Percentiles rank a stretch among this genome's conserved stretches.
Evolutionary conservation across 129 eudicot species (phyloP).

Genomic region (Chrysanthemum lavandulifolium): DNA sequence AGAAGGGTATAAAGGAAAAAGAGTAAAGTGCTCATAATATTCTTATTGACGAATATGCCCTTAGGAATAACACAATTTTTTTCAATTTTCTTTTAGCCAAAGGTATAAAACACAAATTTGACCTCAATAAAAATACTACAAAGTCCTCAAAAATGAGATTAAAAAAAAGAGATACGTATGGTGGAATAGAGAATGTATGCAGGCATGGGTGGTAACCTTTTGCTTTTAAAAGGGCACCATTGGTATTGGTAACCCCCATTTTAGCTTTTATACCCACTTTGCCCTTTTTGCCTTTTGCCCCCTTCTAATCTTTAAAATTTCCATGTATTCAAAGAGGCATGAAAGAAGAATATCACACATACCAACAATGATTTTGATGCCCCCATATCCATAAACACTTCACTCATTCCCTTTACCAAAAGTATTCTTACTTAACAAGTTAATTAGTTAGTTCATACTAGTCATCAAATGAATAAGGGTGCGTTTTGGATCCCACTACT

Average conservation of each 20-base stretch:
- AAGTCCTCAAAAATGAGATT: not conserved
- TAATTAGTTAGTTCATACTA: too few species aligned
- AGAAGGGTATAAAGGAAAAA: slow-evolving; percentile 22
- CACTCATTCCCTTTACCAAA: slow-evolving; percentile 18
- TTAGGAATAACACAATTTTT: not conserved
- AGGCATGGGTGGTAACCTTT: slow-evolving; percentile 41
- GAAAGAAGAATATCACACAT: slow-evolving; percentile 53
- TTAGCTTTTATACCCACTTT: slow-evolving; percentile 33
- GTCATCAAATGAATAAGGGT: too few species aligned
- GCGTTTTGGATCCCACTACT: too few species aligned
- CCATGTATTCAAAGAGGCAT: slow-evolving; percentile 22
- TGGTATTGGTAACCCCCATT: slow-evolving; percentile 26
- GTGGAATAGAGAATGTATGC: slow-evolving; percentile 38
- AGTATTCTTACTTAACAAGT: not conserved
- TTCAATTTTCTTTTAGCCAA: too few species aligned
- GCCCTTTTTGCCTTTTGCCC: slow-evolving; percentile 32
- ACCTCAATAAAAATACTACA: not conserved
- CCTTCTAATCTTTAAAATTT: slow-evolving; percentile 17
- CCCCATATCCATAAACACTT: slow-evolving; percentile 26
- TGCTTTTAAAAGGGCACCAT: slow-evolving; percentile 37
- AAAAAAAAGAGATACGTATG: not conserved
- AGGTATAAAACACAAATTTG: slow-evolving; percentile 4
- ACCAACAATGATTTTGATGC: slow-evolving; percentile 58
- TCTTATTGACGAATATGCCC: slow-evolving; percentile 35
- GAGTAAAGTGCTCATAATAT: not conserved